These are phyloP conservation scores for Phaseolus lunatus DNA, from an alignment of 306 rosid genomes.

Conservation along the genomic window DNA sequence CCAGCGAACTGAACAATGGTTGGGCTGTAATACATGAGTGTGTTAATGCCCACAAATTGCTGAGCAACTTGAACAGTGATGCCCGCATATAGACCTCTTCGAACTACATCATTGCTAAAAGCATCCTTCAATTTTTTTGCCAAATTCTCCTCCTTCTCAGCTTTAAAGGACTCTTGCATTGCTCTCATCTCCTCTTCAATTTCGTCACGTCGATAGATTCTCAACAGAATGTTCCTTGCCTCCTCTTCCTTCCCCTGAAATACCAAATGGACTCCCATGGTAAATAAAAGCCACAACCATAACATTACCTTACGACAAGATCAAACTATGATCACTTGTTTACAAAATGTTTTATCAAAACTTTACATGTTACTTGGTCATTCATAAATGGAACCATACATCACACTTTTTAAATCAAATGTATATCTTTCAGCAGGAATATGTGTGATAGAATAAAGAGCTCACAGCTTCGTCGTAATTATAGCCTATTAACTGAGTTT, in stretches of 20 bases:
- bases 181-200: constrained; percentile 66
- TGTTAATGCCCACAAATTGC: constrained; percentile 85
- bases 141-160: constrained; percentile 56
- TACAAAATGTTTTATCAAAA: too few species aligned
- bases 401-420: too few species aligned
- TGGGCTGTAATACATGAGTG: constrained; percentile 91
- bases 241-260: constrained; percentile 61
- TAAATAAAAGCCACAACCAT: not conserved
- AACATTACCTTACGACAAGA: too few species aligned
- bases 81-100: constrained; percentile 80
- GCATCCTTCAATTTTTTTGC: constrained; percentile 54
- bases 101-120: constrained; percentile 45
- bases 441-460: too few species aligned
- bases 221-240: constrained; percentile 57
- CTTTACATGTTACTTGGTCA: not conserved
- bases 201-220: constrained; percentile 53
- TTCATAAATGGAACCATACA: not conserved
- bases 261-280: not conserved
- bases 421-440: too few species aligned
- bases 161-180: constrained; percentile 60
- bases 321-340: too few species aligned
- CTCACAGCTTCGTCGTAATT: too few species aligned
- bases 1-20: constrained; percentile 88
- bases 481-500: not conserved
- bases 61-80: constrained; percentile 74